Evolutionary conservation across 2,329 filamentous ascomycete species (phyloP).

Genomic region (Penicillium rolfsii): DNA sequence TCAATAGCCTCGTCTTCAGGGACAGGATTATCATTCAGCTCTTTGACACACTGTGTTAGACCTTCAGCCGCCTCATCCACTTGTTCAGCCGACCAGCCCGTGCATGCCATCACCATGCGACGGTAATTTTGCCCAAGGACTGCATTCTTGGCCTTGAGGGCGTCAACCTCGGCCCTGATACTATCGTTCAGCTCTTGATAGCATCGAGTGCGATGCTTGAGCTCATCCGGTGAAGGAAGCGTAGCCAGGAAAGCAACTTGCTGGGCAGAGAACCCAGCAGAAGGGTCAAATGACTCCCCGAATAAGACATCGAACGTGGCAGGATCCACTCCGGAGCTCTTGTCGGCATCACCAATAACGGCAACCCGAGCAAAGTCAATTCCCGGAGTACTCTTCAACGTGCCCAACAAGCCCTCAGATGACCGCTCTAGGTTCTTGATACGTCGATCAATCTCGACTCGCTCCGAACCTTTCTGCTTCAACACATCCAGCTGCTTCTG

Average conservation of each 20-base stretch:
- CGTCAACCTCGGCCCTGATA: constrained; percentile 68
- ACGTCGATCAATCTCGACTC: constrained; percentile 68
- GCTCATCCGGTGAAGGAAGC: constrained; percentile 62
- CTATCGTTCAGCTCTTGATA: constrained; percentile 70
- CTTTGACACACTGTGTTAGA: constrained; percentile 81
- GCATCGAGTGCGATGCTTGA: constrained; percentile 71
- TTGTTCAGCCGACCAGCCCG: constrained; percentile 73
- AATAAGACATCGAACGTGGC: constrained; percentile 43
- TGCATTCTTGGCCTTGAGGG: constrained; percentile 75
- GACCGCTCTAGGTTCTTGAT: constrained; percentile 78
- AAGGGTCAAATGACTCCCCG: constrained; percentile 46
- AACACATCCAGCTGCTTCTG: constrained; percentile 73
- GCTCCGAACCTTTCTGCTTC: constrained; percentile 65
- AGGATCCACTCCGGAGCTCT: constrained; percentile 43
- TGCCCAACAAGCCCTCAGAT: constrained; percentile 68
- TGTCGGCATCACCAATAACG: constrained; percentile 54
- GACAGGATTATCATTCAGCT: constrained; percentile 65
- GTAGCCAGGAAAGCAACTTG: constrained; percentile 50
- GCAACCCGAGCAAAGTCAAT: constrained; percentile 52
- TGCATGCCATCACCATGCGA: constrained; percentile 84
- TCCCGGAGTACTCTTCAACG: constrained; percentile 53
- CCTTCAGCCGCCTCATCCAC: constrained; percentile 81
- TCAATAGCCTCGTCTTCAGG: constrained; percentile 50
- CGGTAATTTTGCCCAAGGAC: constrained; percentile 88
- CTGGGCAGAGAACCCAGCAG: constrained; percentile 44